A percentile compares a stretch with the other conserved stretches of the same genome.
These are phyloP conservation scores for Avena sativa DNA, from an alignment of 176 grass and related monocot genomes.

Conservation along the genomic window DNA sequence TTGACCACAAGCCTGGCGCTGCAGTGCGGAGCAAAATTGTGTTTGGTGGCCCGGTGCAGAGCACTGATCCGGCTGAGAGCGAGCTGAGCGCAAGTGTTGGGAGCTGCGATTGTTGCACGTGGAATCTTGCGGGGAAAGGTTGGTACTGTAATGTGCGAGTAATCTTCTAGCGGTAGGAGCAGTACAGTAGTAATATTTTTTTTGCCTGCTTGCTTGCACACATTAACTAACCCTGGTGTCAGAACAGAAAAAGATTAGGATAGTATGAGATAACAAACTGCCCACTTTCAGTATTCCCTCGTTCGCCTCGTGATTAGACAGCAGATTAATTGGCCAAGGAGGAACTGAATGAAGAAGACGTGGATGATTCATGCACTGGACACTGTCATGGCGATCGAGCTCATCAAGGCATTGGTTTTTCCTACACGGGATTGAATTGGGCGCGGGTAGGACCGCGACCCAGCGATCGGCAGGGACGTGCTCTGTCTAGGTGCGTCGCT, in stretches of 20 bases:
- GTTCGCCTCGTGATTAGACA: neutral
- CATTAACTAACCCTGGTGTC: neutral
- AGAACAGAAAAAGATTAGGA: neutral
- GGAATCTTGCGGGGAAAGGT: neutral
- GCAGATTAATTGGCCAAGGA: neutral
- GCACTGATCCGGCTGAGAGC: neutral
- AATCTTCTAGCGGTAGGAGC: neutral
- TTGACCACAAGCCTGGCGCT: conserved; percentile 44
- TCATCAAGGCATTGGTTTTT: neutral
- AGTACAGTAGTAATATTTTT: neutral
- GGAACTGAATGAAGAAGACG: neutral
- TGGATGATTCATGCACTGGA: neutral
- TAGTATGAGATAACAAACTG: neutral
- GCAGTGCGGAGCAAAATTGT: conserved; percentile 19
- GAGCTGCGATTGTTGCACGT: neutral
- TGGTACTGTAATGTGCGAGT: neutral
- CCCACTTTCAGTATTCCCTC: neutral
- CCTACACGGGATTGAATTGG: neutral
- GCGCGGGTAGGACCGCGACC: neutral
- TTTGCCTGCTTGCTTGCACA: no score
- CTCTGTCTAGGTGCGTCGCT: conserved; percentile 5
- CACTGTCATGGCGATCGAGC: neutral
- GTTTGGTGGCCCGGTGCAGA: neutral
- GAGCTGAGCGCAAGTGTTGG: neutral
- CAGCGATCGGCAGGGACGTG: neutral